phyloP scores from a whole-genome alignment of 306 rosid species.

The Trifolium repens region DNA sequence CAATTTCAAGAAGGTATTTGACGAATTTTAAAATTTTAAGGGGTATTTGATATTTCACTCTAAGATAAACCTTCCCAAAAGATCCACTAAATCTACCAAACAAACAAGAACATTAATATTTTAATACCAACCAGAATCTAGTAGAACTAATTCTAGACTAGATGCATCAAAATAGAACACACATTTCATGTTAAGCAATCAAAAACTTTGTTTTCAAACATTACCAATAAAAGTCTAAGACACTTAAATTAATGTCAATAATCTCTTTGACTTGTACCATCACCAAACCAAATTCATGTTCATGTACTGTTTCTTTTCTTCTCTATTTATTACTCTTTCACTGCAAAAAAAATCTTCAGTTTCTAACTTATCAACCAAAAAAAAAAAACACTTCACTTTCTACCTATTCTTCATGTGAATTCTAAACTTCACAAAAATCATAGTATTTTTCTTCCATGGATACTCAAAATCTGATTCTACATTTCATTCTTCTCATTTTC shows the following conservation, averaged over 20 bases:
- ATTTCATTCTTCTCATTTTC: slow-evolving; percentile 44
- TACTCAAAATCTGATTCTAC: slow-evolving; percentile 28
- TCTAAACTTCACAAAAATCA: not conserved
- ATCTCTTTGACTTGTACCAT: slow-evolving; percentile 27
- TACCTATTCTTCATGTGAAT: not conserved
- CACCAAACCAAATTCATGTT: slow-evolving; percentile 33
- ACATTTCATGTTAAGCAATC: slow-evolving; percentile 6
- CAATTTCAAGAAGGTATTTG: too few relatives aligned
- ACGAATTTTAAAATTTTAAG: too few relatives aligned
- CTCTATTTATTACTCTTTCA: slow-evolving; percentile 14
- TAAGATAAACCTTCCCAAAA: slow-evolving; percentile 9
- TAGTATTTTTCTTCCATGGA: slow-evolving; percentile 52
- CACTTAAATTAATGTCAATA: not conserved
- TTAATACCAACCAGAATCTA: slow-evolving; percentile 28
- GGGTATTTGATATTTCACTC: too few relatives aligned
- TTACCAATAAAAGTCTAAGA: not conserved
- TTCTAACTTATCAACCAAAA: not conserved
- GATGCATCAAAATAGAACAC: slow-evolving; percentile 1
- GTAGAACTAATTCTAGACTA: slow-evolving; percentile 35
- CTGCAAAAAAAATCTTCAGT: slow-evolving; percentile 14
- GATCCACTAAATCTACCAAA: slow-evolving; percentile 28
- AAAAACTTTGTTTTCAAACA: slow-evolving; percentile 16
- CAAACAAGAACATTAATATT: not conserved
- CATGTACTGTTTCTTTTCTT: slow-evolving; percentile 4
- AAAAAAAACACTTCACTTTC: not conserved